Evolutionary conservation across 345 rosid species (phyloP), one percentile per base, ranked within the genome.

Genomic region (Lenwebbia sp.): DNA sequence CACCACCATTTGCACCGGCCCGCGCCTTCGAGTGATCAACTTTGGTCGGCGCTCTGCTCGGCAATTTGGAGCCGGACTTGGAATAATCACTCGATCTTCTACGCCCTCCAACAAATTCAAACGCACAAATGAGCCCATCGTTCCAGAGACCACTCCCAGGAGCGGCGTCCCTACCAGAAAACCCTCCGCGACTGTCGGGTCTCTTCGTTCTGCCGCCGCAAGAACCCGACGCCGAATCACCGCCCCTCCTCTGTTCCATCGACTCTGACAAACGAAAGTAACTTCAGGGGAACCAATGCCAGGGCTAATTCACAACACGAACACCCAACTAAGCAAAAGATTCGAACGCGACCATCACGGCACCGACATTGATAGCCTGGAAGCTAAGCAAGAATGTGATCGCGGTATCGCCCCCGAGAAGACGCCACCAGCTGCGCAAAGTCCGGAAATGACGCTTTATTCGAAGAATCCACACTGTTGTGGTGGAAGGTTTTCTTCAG

Each of bases 81-180:
- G 90, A 60, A 37, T 19, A 37, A 74, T 22, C 81, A 51, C 58
- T 5, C 13, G 90, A 76, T 85, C 88, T 90, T 87, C 28, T 92
- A 41, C 49, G 91, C 70, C 92, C 94, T 84, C 92, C 90, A 53
- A 94, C 88, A 82, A 91, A 94, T 84, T 96, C 99, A 89, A 95
- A 97, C 87, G 98, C 99, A 58, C 96, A 96, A 40, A 97, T 93
- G 84, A 97, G 94, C 86, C 99, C 99, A 86, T 95, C 97, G 21
- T 87, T 93, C 99, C 99, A 97, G 52, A 94, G 93, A 84, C 93
- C 95, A 90, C 90, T 90, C 60, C 89, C 90, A 28, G 94, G 92
- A 15, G 55, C 57, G 49, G 85, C 87, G 89, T 93, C 97, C 88
- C 88, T 86, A 74, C 75, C 87, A 40, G 83, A 40, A 53, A 56